Evolutionary conservation across 768 basidiomycete species (phyloP).

Genomic region (Nidularia sp.): DNA sequence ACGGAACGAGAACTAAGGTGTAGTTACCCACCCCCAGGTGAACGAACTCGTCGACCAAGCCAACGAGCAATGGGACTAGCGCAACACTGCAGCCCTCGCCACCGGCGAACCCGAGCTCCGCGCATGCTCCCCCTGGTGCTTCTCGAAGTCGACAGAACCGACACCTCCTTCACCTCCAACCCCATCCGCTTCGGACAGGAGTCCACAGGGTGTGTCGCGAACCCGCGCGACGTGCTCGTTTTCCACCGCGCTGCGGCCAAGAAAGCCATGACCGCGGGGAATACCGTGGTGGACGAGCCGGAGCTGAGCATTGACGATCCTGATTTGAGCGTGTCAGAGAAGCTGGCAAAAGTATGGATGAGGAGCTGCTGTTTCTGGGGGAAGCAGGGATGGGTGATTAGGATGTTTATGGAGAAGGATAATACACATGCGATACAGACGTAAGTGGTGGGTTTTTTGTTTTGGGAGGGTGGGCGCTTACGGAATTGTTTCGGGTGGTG

Average conservation of each 20-base stretch:
- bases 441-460: too few species aligned
- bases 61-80: conserved; percentile 72
- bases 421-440: conserved; percentile 87
- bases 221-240: conserved; percentile 88
- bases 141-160: conserved; percentile 90
- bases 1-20: too few species aligned
- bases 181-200: conserved; percentile 96
- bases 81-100: conserved; percentile 56
- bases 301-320: conserved; percentile 81
- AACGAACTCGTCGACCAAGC: conserved; percentile 77
- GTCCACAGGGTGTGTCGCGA: conserved; percentile 86
- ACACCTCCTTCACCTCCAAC: conserved; percentile 88
- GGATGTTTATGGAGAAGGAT: conserved; percentile 96
- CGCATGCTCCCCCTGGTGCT: conserved; percentile 85
- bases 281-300: conserved; percentile 80
- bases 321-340: conserved; percentile 61
- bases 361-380: conserved; percentile 87
- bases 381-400: conserved; percentile 93
- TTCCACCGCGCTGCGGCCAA: conserved; percentile 82
- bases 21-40: too few species aligned
- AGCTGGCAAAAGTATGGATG: conserved; percentile 77
- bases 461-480: too few species aligned
- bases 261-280: conserved; percentile 36
- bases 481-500: too few species aligned
- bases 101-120: conserved; percentile 59